Evolutionary conservation across 805 yeast genomes (phyloP).

Genomic region (Candida coleopterorum): DNA sequence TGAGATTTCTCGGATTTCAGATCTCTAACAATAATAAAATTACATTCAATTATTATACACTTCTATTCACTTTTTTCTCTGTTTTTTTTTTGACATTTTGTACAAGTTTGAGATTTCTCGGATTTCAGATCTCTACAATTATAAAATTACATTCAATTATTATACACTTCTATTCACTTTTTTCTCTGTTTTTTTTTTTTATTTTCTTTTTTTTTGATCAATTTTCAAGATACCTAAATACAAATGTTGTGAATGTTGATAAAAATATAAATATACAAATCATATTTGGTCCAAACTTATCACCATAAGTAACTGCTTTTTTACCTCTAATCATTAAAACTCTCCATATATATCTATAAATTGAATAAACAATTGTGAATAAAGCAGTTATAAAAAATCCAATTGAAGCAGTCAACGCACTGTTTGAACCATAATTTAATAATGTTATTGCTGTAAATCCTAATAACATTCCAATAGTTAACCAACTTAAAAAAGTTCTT

Average conservation of each 20-base stretch:
- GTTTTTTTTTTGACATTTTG: too few species aligned
- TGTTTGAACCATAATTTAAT: conserved; percentile 72
- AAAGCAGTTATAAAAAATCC: conserved; percentile 84
- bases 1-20: too few species aligned
- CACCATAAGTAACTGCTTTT: conserved; percentile 81
- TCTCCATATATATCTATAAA: conserved; percentile 73
- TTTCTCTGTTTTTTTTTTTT: too few species aligned
- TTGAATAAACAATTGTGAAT: conserved; percentile 66
- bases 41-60: too few species aligned
- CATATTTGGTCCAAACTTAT: conserved; percentile 79
- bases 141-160: too few species aligned
- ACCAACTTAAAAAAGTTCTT: conserved; percentile 90
- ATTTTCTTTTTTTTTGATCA: too few species aligned
- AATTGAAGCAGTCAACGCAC: conserved; percentile 74
- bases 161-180: too few species aligned
- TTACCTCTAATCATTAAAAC: conserved; percentile 78
- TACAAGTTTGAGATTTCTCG: too few species aligned
- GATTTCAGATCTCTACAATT: too few species aligned
- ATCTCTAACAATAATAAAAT: too few species aligned
- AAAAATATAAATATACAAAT: conserved; percentile 71
- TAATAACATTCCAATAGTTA: conserved; percentile 81
- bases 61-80: too few species aligned
- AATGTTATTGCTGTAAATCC: conserved; percentile 87
- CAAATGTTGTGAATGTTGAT: conserved; percentile 60
- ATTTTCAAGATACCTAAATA: conserved; percentile 45